These are phyloP conservation scores for Jaenimonas drosophilae DNA, from an alignment of 208 protist genomes.

Conservation along the genomic window DNA sequence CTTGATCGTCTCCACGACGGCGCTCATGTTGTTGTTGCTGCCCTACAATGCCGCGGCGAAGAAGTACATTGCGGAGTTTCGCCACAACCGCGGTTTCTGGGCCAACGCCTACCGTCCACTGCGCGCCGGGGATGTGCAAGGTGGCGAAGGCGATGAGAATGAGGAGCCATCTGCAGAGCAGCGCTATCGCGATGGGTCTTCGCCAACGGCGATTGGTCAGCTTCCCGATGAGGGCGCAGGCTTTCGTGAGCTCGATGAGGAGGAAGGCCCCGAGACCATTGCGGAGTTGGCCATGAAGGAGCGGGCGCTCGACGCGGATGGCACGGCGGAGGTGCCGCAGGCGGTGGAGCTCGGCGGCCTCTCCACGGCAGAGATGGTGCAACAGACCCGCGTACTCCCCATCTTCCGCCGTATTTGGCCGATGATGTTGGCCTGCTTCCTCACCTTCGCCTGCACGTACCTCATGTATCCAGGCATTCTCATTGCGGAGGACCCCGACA, in stretches of 20 bases:
- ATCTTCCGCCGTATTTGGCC: slow-evolving; percentile 64
- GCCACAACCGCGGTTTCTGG: slow-evolving; percentile 29
- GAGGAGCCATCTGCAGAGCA: neutral
- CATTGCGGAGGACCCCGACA: slow-evolving; percentile 30
- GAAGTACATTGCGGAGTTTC: slow-evolving; percentile 66
- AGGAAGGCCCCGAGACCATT: neutral
- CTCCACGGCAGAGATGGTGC: slow-evolving; percentile 59
- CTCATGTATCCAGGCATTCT: slow-evolving; percentile 72
- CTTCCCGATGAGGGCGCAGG: neutral
- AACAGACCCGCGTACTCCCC: slow-evolving; percentile 38
- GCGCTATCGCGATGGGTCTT: too few species aligned
- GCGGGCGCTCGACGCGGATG: neutral
- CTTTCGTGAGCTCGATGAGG: neutral
- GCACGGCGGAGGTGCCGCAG: neutral
- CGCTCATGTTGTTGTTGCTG: slow-evolving; percentile 29
- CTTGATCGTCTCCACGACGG: slow-evolving; percentile 40
- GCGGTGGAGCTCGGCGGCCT: slow-evolving; percentile 4
- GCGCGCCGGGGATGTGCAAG: neutral
- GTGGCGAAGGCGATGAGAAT: neutral
- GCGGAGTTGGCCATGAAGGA: neutral
- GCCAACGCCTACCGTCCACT: slow-evolving; percentile 37
- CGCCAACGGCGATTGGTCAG: too few species aligned
- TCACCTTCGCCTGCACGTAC: slow-evolving; percentile 59
- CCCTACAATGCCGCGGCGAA: slow-evolving; percentile 50
- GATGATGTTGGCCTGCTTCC: slow-evolving; percentile 63